These are phyloP conservation scores for Cordyceps farinosa DNA, from an alignment of 2,329 filamentous ascomycete species.

Conservation along the genomic window DNA sequence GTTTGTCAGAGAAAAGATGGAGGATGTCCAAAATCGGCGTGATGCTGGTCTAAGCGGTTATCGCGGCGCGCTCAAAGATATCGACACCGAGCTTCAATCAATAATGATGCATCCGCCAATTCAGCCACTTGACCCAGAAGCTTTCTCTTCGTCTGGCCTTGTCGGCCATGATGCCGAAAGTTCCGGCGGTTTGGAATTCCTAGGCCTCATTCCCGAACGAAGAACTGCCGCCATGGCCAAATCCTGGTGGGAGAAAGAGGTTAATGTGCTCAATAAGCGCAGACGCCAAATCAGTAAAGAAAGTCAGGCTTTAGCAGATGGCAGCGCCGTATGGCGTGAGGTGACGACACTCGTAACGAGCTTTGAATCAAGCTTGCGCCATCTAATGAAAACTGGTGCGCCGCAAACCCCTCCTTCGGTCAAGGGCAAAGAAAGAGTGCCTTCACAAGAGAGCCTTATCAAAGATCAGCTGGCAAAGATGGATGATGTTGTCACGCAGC, in stretches of 20 bases:
- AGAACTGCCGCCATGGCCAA: constrained; percentile 68
- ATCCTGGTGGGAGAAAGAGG: constrained; percentile 66
- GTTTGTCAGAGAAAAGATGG: constrained; percentile 57
- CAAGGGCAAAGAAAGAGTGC: constrained; percentile 31
- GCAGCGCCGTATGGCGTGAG: constrained; percentile 63
- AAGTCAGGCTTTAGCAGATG: constrained; percentile 62
- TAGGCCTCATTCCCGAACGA: constrained; percentile 58
- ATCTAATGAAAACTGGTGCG: constrained; percentile 43
- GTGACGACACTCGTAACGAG: constrained; percentile 55
- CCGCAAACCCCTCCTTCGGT: constrained; percentile 11
- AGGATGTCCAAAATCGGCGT: constrained; percentile 59
- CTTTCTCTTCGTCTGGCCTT: constrained; percentile 22
- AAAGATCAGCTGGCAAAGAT: constrained; percentile 52
- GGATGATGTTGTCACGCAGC: constrained; percentile 48
- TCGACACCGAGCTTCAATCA: constrained; percentile 58
- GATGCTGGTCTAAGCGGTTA: constrained; percentile 73
- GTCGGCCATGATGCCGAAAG: constrained; percentile 19
- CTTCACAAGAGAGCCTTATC: constrained; percentile 37
- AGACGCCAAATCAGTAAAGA: constrained; percentile 58
- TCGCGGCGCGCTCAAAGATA: constrained; percentile 60
- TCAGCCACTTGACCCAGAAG: constrained; percentile 48
- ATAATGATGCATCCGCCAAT: constrained; percentile 59
- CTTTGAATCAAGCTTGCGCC: constrained; percentile 63
- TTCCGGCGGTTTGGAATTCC: constrained; percentile 49
- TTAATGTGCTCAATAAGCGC: constrained; percentile 51